A percentile compares a stretch with the other conserved stretches of the same genome.
These are phyloP conservation scores for Hanseniaspora guilliermondii DNA, from an alignment of 805 yeast species.

Conservation along the genomic window DNA sequence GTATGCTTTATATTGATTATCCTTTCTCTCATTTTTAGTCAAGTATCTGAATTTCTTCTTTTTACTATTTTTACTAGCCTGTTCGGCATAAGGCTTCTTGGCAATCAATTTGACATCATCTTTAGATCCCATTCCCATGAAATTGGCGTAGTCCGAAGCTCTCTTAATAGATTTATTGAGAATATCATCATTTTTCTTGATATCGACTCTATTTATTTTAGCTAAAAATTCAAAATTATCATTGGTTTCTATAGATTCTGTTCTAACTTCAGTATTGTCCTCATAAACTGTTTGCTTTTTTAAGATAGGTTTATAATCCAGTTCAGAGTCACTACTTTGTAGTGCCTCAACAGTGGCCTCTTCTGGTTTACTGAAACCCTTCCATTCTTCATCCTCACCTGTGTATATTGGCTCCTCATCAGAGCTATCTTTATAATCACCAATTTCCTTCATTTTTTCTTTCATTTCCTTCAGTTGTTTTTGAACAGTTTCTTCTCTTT, in stretches of 20 bases:
- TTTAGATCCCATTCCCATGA: conserved; percentile 41
- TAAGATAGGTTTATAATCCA: conserved; percentile 24
- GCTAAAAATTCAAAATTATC: conserved; percentile 49
- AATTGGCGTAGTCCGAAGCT: conserved; percentile 72
- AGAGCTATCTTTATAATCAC: conserved; percentile 19
- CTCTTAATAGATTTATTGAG: conserved; percentile 60
- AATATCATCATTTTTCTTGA: conserved; percentile 54
- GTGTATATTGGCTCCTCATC: conserved; percentile 18
- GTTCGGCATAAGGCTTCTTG: conserved; percentile 8
- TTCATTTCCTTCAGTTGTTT: conserved; percentile 36
- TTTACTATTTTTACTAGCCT: conserved; percentile 18
- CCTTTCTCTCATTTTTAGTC: conserved; percentile 64
- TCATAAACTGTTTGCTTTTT: conserved; percentile 25
- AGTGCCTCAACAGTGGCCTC: conserved; percentile 24
- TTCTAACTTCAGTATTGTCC: conserved; percentile 35
- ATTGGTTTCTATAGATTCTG: conserved; percentile 38
- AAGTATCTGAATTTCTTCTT: conserved; percentile 81
- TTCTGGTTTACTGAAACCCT: conserved; percentile 21
- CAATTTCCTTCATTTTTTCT: conserved; percentile 24
- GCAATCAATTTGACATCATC: conserved; percentile 23
- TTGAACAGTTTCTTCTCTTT: conserved; percentile 52
- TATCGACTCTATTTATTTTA: conserved; percentile 56
- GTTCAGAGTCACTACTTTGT: conserved; percentile 14
- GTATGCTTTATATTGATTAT: conserved; percentile 39
- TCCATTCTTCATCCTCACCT: conserved; percentile 19